Base-by-base conservation (phyloP, 768 basidiomycete genomes). In the Boletus subparvulus region DNA sequence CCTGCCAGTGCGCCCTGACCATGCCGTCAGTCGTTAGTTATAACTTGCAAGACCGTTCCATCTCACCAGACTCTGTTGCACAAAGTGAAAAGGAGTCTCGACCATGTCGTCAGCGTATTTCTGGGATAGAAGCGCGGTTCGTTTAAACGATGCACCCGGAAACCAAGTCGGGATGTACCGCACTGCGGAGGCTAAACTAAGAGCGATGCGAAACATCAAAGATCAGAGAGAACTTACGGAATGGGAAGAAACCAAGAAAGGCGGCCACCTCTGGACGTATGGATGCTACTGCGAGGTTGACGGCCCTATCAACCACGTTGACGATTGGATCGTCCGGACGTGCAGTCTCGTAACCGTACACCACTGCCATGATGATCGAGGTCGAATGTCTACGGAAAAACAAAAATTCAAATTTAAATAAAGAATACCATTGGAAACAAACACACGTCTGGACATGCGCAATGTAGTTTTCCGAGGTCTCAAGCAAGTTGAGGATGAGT, bases 131-230 rank as follows among this genome's bases (percentile, higher is more conserved):
- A 60, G 2, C 12, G 74, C 77, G 8, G 51, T 61, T 42, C 63
- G 61, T 55, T 74, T 69, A 47, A 76, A 75, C 0, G 67, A 66
- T 10, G 71, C 69, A 10, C 78, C 77, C 0, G 78, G 77, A 36
- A 76, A 55, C 77, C 77, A 79, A 3, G 69, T 44, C 5, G 77
- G 77, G 16, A 78, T 58, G 35, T 72, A 59, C 42, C 62, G 66
- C 30, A 78, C 74, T 76, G 45, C 6, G 19, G 26, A 28, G 10
- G n/a, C 6, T 4, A 11, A 46, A 32, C 8, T 54, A 2, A 42
- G 24, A 46, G 5, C 2, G 16, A 24, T 46, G 36, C 5, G 3
- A 41, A 37, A 28, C 13, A 35, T 21, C 6, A 36, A n/a, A 7
- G 39, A 40, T 21, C 5, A 21, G 26, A 42, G n/a, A n/a, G 21